A percentile compares a stretch with the other conserved stretches of the same genome.
Evolutionary conservation across 257 asterid genomes (phyloP).

Genomic region (Fraxinus anomala): DNA sequence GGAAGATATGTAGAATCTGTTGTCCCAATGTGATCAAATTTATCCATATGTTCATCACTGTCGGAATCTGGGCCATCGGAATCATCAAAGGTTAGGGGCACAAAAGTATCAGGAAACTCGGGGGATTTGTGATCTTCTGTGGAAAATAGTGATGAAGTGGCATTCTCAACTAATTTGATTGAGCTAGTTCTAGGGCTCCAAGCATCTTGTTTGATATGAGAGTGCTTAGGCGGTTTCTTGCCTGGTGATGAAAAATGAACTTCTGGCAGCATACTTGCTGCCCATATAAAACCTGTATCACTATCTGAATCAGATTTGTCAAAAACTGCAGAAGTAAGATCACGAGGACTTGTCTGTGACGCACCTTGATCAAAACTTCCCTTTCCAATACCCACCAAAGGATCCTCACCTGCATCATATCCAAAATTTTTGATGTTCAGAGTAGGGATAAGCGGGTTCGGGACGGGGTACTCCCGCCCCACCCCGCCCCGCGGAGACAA

Average conservation of each 20-base stretch:
- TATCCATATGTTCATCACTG: constrained; percentile 46
- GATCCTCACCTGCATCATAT: constrained; percentile 37
- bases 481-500: too few species aligned
- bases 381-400: constrained; percentile 32
- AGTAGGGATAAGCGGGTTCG: neutral
- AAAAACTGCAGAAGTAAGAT: constrained; percentile 47
- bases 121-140: constrained; percentile 38
- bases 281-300: constrained; percentile 44
- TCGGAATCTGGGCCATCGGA: constrained; percentile 60
- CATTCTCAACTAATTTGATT: constrained; percentile 37
- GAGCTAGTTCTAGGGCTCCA: constrained; percentile 41
- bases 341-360: constrained; percentile 41
- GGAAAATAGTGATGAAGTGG: constrained; percentile 37
- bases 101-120: constrained; percentile 44
- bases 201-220: constrained; percentile 30
- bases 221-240: constrained; percentile 41
- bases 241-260: constrained; percentile 43
- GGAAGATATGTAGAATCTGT: constrained; percentile 33
- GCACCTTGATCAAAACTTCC: constrained; percentile 35
- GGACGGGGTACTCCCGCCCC: too few species aligned
- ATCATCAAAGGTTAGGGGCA: constrained; percentile 63
- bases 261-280: constrained; percentile 51
- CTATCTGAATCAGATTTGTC: constrained; percentile 67
- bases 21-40: constrained; percentile 19
- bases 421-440: constrained; percentile 27